Evolutionary conservation across 176 grass and related monocot species (phyloP).

Genomic region (Coix lacrymajobi): DNA sequence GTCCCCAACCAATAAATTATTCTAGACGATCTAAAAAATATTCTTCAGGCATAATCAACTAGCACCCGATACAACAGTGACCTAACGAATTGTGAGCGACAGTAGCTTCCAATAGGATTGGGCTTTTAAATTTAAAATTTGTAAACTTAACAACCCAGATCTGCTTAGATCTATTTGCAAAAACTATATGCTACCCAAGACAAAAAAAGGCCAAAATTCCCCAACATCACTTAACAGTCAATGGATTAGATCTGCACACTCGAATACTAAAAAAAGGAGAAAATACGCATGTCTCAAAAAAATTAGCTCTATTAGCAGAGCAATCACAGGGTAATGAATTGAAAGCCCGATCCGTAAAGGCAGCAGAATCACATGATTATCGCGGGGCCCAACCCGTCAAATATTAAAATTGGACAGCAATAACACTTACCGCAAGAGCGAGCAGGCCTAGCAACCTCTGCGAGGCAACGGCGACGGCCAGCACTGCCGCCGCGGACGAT

Average conservation of each 20-base stretch:
- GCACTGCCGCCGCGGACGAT: neutral
- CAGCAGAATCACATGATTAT: neutral
- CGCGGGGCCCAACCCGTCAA: neutral
- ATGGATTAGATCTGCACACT: constrained; percentile 13
- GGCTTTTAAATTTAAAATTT: neutral
- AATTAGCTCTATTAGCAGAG: neutral
- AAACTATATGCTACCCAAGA: neutral
- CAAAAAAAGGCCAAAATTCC: neutral
- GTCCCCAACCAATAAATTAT: neutral
- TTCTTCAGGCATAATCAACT: neutral
- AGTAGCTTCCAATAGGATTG: neutral
- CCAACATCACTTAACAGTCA: neutral
- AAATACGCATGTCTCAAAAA: neutral
- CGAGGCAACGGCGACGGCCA: neutral
- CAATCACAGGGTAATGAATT: neutral
- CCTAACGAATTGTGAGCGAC: neutral
- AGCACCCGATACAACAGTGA: neutral
- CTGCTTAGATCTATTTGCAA: constrained; percentile 21
- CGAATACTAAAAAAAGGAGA: neutral
- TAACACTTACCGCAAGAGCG: constrained; percentile 32
- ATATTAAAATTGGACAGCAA: neutral
- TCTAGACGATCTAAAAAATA: neutral
- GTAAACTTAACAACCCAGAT: constrained; percentile 9
- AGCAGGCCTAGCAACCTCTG: constrained; percentile 30
- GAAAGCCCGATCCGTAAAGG: neutral